These are phyloP conservation scores for Nannochloropsis salina DNA, from an alignment of 108 stramenopile genomes.

Conservation along the genomic window DNA sequence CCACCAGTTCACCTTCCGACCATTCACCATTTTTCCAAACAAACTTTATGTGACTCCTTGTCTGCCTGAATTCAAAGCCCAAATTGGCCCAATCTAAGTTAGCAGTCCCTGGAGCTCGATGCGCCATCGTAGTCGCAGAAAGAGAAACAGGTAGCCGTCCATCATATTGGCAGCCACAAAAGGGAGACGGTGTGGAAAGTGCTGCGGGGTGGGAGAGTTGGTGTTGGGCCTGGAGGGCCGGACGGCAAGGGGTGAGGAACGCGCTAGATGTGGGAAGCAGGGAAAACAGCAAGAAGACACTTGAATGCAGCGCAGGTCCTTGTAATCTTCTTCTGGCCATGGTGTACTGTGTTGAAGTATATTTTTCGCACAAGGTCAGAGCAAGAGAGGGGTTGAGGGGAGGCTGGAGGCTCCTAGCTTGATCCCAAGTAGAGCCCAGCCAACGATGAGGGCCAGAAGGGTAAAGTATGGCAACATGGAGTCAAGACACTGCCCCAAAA, in stretches of 20 bases:
- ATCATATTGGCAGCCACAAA: background rate
- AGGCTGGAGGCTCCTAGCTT: background rate
- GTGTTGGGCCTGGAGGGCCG: background rate
- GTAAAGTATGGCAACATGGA: too few relatives aligned
- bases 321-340: background rate
- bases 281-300: constrained; percentile 1
- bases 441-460: background rate
- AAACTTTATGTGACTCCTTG: constrained; percentile 75
- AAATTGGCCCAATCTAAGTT: constrained; percentile 83
- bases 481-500: too few relatives aligned
- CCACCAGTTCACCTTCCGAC: constrained; percentile 41
- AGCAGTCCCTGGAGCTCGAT: constrained; percentile 35
- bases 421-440: background rate
- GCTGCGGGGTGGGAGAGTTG: background rate
- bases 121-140: background rate
- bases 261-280: background rate
- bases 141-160: too few relatives aligned
- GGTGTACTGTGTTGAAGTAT: background rate
- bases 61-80: constrained; percentile 89
- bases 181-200: background rate
- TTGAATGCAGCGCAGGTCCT: background rate
- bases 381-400: background rate
- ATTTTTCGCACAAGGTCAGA: background rate
- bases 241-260: background rate
- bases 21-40: constrained; percentile 45